Evolutionary conservation across 1,284 basidiomycete species (phyloP), one percentile per base, ranked within the genome.

Genomic region (Marasmius oreades): DNA sequence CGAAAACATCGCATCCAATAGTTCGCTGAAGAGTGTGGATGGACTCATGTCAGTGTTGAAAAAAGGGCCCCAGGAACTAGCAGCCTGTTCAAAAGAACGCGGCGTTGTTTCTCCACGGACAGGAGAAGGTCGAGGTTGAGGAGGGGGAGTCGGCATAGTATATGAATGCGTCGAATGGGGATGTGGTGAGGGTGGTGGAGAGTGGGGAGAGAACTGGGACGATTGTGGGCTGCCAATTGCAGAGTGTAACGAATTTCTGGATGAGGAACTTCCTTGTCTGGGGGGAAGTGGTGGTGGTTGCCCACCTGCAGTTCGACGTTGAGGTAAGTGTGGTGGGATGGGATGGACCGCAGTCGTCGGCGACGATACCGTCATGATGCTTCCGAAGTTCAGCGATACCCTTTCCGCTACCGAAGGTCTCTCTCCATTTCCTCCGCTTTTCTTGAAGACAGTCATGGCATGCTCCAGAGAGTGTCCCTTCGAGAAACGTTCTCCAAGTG

Each of bases 31-130:
- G 5, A 43, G 42, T 16, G 34, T 31, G 4, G 57, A 50, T 12
- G 53, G 47, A 16, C 20, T 55, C 59, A 60, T 55, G 36, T 60
- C 59, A 22, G 42, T 18, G 33, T 50, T 20, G 56, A 60, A 60
- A 31, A 60, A 53, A 11, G 53, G 34, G 31, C 50, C 44, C 58
- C 58, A 59, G 8, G 36, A 47, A 51, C 39, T 39, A 14, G 24
- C 46, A 3, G 16, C 28, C 33, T 33, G 22, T 14, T 37, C 45
- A 22, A 37, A 43, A 6, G 45, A 28, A 26, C 14, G 22, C 14
- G 24, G 18, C 28, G 20, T 18, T n/a, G 37, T 43, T 18, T 24
- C 23, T 6, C 20, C 26, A 2, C 37, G 51, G 11, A 20, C 33
- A 10, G 28, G 46, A 4, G 23, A 31, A 42, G 45, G 26, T 20